These are phyloP conservation scores for Meyerozyma guilliermondii DNA, from an alignment of 1,139 yeast species.

Conservation along the genomic window DNA sequence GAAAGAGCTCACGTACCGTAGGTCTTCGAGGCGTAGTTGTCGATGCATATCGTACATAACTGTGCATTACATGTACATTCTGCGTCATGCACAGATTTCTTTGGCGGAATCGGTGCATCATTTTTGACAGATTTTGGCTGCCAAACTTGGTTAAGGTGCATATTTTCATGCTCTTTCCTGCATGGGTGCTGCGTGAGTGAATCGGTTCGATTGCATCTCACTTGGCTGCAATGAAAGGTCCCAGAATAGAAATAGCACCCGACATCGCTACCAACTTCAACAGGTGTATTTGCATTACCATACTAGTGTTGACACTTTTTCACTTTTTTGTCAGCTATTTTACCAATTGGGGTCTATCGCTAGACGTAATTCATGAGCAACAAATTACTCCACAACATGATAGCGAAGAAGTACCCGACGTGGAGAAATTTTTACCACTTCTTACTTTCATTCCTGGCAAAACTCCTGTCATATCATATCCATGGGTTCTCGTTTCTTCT, in stretches of 20 bases:
- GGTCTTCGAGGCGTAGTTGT: constrained; percentile 4
- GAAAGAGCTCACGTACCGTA: constrained; percentile 12
- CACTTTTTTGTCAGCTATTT: neutral
- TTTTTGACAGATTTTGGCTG: neutral
- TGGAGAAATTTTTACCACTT: constrained; percentile 34
- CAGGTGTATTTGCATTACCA: neutral
- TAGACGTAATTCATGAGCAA: neutral
- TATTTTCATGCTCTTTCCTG: neutral
- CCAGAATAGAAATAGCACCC: neutral
- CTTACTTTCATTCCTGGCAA: constrained; percentile 35
- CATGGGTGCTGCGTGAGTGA: too few relatives aligned
- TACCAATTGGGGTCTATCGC: neutral
- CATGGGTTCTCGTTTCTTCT: constrained; percentile 36
- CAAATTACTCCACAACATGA: neutral
- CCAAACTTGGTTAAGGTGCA: neutral
- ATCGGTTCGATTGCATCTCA: neutral
- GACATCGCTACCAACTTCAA: neutral
- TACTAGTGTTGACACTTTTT: neutral
- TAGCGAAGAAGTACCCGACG: neutral
- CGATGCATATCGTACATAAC: neutral
- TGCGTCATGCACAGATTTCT: neutral
- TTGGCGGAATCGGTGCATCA: neutral
- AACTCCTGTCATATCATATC: constrained; percentile 31
- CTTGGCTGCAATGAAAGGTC: neutral
- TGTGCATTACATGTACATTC: neutral